Conservation (phyloP, 495 filamentous ascomycete genomes). For the Penicillium salamii region DNA sequence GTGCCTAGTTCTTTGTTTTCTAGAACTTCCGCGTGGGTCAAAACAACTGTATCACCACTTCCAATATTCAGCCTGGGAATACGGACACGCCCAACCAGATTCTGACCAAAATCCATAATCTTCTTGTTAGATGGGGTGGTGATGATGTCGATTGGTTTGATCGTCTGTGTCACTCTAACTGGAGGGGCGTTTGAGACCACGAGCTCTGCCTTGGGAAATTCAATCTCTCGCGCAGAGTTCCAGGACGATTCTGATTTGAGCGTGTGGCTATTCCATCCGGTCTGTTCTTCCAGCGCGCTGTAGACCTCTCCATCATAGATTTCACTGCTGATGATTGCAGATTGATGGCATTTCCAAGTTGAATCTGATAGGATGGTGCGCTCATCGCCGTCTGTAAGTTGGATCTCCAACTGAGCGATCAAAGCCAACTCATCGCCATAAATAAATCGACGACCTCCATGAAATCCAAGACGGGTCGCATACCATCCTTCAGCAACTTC, state of each 20-base stretch:
- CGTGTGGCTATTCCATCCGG: conserved; percentile 19
- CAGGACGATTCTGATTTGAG: conserved; percentile 14
- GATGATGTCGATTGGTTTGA: conserved; percentile 39
- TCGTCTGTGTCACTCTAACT: conserved; percentile 34
- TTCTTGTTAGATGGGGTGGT: conserved; percentile 43
- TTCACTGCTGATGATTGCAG: conserved; percentile 44
- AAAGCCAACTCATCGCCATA: conserved; percentile 47
- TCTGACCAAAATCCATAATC: conserved; percentile 57
- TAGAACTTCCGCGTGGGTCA: conserved; percentile 52
- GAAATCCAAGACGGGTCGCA: conserved; percentile 46
- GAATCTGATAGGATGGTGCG: conserved; percentile 36
- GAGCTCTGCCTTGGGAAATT: conserved; percentile 26
- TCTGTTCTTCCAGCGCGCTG: conserved; percentile 33
- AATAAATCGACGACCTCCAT: conserved; percentile 24
- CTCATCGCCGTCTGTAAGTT: conserved; percentile 15
- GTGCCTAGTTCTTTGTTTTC: conserved; percentile 50
- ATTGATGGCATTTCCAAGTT: conserved; percentile 38
- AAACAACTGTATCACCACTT: conserved; percentile 20
- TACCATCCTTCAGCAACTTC: conserved; percentile 57
- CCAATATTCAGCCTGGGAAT: conserved; percentile 33
- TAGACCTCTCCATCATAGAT: conserved; percentile 56
- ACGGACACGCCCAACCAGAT: conserved; percentile 49
- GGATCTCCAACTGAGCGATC: conserved; percentile 44
- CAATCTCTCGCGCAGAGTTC: conserved; percentile 12
- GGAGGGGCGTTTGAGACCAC: conserved; percentile 41